phyloP scores from a whole-genome alignment of 768 basidiomycete genomes.

The Clitopilus hobsonii region DNA sequence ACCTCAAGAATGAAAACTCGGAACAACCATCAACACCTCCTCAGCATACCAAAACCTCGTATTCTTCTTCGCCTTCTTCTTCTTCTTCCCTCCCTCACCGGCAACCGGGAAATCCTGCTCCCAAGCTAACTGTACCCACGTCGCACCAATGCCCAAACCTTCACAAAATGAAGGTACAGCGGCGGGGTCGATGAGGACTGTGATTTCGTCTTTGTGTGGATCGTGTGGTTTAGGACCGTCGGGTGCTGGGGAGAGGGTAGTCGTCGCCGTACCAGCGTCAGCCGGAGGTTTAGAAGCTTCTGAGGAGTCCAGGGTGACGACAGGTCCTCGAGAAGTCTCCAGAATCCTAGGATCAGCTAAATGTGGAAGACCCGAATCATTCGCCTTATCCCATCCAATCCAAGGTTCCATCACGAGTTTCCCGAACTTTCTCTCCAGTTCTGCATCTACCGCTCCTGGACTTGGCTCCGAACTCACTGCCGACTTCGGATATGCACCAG shows the following conservation, averaged over 20 bases:
- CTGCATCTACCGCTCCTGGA: slow-evolving; percentile 29
- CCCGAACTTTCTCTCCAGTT: slow-evolving; percentile 28
- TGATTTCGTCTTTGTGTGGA: slow-evolving; percentile 54
- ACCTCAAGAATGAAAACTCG: slow-evolving; percentile 33
- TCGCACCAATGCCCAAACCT: slow-evolving; percentile 60
- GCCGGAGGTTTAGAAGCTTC: slow-evolving; percentile 25
- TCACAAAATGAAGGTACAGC: slow-evolving; percentile 35
- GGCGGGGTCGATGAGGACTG: slow-evolving; percentile 47
- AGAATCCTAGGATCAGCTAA: slow-evolving; percentile 31
- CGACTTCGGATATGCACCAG: slow-evolving; percentile 19
- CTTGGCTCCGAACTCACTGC: slow-evolving; percentile 18
- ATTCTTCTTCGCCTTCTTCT: slow-evolving; percentile 29
- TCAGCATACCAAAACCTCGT: slow-evolving; percentile 40
- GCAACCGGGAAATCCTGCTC: slow-evolving; percentile 17
- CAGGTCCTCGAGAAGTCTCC: slow-evolving; percentile 25
- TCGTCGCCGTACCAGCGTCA: slow-evolving; percentile 17
- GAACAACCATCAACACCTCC: slow-evolving; percentile 29
- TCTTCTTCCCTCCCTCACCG: slow-evolving; percentile 13
- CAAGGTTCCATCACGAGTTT: slow-evolving; percentile 36
- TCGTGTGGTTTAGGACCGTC: slow-evolving; percentile 35
- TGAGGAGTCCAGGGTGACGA: slow-evolving; percentile 13
- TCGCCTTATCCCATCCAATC: slow-evolving; percentile 33
- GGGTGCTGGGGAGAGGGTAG: no score
- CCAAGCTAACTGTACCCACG: slow-evolving; percentile 66
- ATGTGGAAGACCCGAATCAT: slow-evolving; percentile 26